These are phyloP conservation scores for Collybia nuda DNA, from an alignment of 768 basidiomycete genomes.

Conservation along the genomic window DNA sequence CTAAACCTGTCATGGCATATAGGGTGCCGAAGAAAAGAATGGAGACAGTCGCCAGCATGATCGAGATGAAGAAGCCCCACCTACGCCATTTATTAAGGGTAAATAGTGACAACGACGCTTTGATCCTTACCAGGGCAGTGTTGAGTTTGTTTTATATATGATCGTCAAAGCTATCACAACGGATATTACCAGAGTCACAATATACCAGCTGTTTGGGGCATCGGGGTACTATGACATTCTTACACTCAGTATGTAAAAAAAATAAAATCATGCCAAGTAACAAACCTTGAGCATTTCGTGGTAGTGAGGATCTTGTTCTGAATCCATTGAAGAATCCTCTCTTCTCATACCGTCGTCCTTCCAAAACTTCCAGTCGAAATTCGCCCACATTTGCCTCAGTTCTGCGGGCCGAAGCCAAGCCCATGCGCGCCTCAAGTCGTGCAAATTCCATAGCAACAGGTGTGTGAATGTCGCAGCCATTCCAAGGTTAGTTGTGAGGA, in stretches of 20 bases:
- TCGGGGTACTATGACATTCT: constrained; percentile 45
- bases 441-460: constrained; percentile 44
- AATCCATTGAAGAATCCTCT: constrained; percentile 17
- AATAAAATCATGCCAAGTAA: not conserved
- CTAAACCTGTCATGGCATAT: constrained; percentile 45
- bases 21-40: constrained; percentile 46
- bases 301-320: constrained; percentile 47
- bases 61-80: constrained; percentile 50
- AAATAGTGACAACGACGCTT: not conserved
- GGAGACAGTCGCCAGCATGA: constrained; percentile 41
- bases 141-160: constrained; percentile 47
- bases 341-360: constrained; percentile 37
- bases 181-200: constrained; percentile 37
- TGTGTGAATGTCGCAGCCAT: constrained; percentile 50
- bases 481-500: constrained; percentile 44
- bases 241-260: not conserved
- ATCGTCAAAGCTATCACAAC: constrained; percentile 41
- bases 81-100: constrained; percentile 16
- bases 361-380: constrained; percentile 44
- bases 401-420: constrained; percentile 39
- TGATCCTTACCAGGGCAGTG: constrained; percentile 40
- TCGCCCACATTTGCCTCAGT: constrained; percentile 28
- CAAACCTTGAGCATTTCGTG: constrained; percentile 49
- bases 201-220: constrained; percentile 58
- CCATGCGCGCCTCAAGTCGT: constrained; percentile 43